Conservation (phyloP, 23 red algal genomes). For the Rhodosorus marinus region DNA sequence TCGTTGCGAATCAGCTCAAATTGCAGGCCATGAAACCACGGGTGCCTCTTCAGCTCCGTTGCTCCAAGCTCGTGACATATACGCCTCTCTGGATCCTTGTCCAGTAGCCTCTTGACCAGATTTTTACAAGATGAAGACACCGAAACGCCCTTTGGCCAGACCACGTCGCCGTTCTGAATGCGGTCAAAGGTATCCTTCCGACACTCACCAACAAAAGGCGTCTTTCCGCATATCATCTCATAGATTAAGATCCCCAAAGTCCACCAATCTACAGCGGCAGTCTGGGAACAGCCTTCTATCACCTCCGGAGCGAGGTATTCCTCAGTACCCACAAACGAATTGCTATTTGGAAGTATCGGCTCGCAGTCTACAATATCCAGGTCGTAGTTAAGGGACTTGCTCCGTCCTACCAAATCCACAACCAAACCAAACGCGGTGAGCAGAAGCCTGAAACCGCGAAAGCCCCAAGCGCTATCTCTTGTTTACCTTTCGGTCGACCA, state of each 20-base stretch:
- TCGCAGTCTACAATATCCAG: constrained; percentile 8
- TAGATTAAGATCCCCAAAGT: constrained; percentile 92
- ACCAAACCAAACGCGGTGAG: not conserved
- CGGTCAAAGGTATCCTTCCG: constrained; percentile 85
- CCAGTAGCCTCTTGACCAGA: constrained; percentile 70
- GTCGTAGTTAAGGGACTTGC: constrained; percentile 8
- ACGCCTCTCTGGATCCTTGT: constrained; percentile 52
- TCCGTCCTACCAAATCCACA: constrained; percentile 13
- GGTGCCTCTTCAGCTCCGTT: constrained; percentile 62
- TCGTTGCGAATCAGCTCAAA: constrained; percentile 46
- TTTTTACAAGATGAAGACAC: constrained; percentile 69
- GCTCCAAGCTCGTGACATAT: constrained; percentile 71
- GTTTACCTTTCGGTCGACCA: too few relatives aligned
- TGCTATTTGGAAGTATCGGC: constrained; percentile 3
- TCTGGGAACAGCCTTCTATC: constrained; percentile 71
- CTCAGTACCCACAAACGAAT: constrained; percentile 50
- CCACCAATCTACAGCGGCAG: constrained; percentile 94
- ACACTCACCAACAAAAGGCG: constrained; percentile 61
- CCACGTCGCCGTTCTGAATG: constrained; percentile 58
- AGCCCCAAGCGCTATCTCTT: too few relatives aligned
- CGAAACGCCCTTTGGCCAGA: constrained; percentile 44
- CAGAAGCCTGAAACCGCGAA: too few relatives aligned
- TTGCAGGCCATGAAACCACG: constrained; percentile 80
- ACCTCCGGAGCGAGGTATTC: constrained; percentile 65
- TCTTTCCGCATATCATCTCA: constrained; percentile 88